phyloP scores from a whole-genome alignment of 305 asterid species.

The Plantago rigida region DNA sequence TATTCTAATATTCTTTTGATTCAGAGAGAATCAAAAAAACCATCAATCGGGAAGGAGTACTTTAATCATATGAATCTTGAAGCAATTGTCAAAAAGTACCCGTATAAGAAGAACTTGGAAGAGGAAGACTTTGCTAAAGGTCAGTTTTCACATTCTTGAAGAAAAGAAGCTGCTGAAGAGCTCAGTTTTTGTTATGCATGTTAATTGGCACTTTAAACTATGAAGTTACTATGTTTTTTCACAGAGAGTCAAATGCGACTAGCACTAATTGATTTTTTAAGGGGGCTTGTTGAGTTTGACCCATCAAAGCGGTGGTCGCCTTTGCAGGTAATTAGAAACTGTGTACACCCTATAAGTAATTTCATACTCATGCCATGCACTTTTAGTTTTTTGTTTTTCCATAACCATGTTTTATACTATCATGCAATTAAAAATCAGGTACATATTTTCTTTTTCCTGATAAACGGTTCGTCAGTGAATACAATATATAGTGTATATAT shows the following conservation, averaged over 20 bases:
- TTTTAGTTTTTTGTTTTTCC: constrained; percentile 16
- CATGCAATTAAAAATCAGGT: background rate
- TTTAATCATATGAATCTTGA: constrained; percentile 85
- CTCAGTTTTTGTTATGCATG: constrained; percentile 13
- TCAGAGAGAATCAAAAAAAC: constrained; percentile 87
- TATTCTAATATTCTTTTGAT: constrained; percentile 21
- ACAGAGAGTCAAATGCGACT: constrained; percentile 75
- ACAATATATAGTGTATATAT: background rate
- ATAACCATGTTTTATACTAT: constrained; percentile 5
- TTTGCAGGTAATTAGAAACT: constrained; percentile 55
- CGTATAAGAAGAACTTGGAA: constrained; percentile 65
- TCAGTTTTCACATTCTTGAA: constrained; percentile 29
- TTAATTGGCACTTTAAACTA: constrained; percentile 19
- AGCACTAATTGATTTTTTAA: constrained; percentile 87
- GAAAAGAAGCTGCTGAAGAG: constrained; percentile 18
- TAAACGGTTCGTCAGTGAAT: constrained; percentile 5
- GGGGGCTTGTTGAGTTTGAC: constrained; percentile 95
- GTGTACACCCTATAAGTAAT: constrained; percentile 19
- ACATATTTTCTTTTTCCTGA: background rate
- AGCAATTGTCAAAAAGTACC: constrained; percentile 69
- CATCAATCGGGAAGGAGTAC: constrained; percentile 90
- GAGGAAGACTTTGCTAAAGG: constrained; percentile 76
- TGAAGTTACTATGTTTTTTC: constrained; percentile 21
- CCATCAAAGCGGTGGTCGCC: constrained; percentile 99
- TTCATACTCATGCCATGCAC: constrained; percentile 15